Percentiles rank a stretch among this genome's conserved stretches.
These are phyloP conservation scores for Solanum hybrid DNA, from an alignment of 305 asterid species.

Conservation along the genomic window DNA sequence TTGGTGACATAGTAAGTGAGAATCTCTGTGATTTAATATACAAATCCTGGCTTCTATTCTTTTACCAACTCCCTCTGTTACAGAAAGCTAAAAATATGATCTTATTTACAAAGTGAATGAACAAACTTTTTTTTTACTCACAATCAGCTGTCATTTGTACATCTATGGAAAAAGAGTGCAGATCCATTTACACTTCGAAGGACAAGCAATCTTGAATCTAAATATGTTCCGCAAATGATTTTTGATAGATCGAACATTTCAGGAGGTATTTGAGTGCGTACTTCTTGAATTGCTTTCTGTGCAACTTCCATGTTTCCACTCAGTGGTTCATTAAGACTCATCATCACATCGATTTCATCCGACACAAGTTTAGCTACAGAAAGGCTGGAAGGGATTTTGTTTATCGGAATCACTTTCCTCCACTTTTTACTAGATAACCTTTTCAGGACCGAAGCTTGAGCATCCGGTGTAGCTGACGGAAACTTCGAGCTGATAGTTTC, in stretches of 20 bases:
- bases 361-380: conserved; percentile 68
- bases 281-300: conserved; percentile 46
- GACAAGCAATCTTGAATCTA: conserved; percentile 64
- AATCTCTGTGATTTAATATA: neutral
- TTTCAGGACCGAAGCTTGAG: conserved; percentile 40
- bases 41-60: neutral
- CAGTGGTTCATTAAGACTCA: conserved; percentile 58
- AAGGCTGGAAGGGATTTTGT: conserved; percentile 67
- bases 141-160: conserved; percentile 13
- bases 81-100: neutral
- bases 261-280: conserved; percentile 69
- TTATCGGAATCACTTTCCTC: conserved; percentile 53
- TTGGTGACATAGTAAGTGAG: neutral
- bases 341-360: conserved; percentile 37
- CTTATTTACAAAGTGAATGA: neutral
- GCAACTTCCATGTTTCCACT: conserved; percentile 29
- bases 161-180: conserved; percentile 56
- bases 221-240: conserved; percentile 73
- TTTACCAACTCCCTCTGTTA: neutral
- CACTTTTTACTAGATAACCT: conserved; percentile 61
- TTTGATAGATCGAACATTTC: conserved; percentile 70
- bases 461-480: conserved; percentile 26
- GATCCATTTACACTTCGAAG: conserved; percentile 69
- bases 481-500: conserved; percentile 24
- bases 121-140: neutral